Conservation (phyloP, 371 early-diverging fungal species). For the Lichtheimia corymbifera region DNA sequence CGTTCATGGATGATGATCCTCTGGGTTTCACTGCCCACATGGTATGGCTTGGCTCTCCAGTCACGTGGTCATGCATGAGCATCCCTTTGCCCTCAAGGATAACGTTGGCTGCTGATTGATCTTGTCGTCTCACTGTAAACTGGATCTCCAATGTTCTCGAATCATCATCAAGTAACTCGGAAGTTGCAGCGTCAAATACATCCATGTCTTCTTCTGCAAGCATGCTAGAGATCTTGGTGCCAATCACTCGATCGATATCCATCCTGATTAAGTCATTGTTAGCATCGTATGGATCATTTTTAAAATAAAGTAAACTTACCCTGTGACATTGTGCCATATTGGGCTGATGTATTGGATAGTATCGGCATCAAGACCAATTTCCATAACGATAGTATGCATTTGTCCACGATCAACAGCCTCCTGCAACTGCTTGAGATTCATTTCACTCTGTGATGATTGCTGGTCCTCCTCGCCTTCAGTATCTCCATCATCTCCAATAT, state of each 20-base stretch:
- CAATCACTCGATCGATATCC: slow-evolving; percentile 50
- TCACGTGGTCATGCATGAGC: slow-evolving; percentile 76
- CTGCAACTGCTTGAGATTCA: slow-evolving; percentile 36
- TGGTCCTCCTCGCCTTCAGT: slow-evolving; percentile 10
- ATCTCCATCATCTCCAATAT: neutral
- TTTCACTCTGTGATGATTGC: neutral
- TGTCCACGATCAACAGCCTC: slow-evolving; percentile 58
- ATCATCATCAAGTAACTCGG: slow-evolving; percentile 68
- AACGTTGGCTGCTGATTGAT: slow-evolving; percentile 36
- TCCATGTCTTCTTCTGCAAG: slow-evolving; percentile 53
- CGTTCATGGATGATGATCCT: slow-evolving; percentile 2
- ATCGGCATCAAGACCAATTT: slow-evolving; percentile 50
- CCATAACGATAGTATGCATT: slow-evolving; percentile 63
- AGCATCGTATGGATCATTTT: neutral
- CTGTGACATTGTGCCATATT: slow-evolving; percentile 59
- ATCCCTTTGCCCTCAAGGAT: slow-evolving; percentile 91
- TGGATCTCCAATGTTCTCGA: slow-evolving; percentile 77
- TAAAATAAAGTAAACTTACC: slow-evolving; percentile 34
- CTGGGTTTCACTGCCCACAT: slow-evolving; percentile 86
- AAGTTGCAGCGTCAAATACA: slow-evolving; percentile 71
- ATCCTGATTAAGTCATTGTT: slow-evolving; percentile 30
- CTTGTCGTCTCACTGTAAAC: slow-evolving; percentile 56
- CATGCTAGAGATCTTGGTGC: slow-evolving; percentile 44
- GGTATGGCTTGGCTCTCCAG: slow-evolving; percentile 72
- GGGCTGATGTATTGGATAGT: slow-evolving; percentile 61